Evolutionary conservation across 1,139 yeast species (phyloP).

Genomic region (Citeromyces hawaiiensis): DNA sequence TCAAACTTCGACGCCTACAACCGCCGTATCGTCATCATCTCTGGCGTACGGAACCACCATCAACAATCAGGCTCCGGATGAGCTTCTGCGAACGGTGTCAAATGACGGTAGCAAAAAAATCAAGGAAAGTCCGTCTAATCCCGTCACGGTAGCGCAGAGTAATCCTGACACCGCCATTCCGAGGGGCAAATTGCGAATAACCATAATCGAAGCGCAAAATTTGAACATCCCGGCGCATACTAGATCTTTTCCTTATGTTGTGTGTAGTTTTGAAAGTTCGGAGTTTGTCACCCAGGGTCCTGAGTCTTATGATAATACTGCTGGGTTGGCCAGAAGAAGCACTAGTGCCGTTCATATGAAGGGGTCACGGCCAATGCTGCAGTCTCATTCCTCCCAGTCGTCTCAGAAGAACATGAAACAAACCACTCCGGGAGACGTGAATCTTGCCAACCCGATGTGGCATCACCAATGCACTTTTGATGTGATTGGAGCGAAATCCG

Average conservation of each 20-base stretch:
- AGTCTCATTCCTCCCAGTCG: too few relatives aligned
- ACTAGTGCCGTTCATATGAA: too few relatives aligned
- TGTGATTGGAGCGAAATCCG: conserved; percentile 73
- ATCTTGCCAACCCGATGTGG: conserved; percentile 58
- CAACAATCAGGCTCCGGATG: conserved; percentile 11
- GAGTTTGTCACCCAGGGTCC: conserved; percentile 84
- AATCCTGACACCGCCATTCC: conserved; percentile 26
- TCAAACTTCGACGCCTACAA: conserved; percentile 41
- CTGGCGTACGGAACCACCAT: conserved; percentile 62
- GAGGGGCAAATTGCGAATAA: conserved; percentile 72
- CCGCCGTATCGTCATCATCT: conserved; percentile 48
- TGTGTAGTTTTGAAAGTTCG: conserved; percentile 85
- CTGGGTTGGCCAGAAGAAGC: conserved; percentile 4
- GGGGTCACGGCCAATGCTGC: too few relatives aligned
- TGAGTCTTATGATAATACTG: conserved; percentile 37
- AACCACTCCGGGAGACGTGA: conserved; percentile 1
- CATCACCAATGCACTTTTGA: conserved; percentile 87
- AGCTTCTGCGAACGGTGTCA: conserved; percentile 10
- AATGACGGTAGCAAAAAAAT: background rate
- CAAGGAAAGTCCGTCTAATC: conserved; percentile 1
- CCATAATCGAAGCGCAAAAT: conserved; percentile 67
- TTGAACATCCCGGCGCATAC: conserved; percentile 36
- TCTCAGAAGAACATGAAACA: background rate
- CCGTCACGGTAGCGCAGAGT: conserved; percentile 4
- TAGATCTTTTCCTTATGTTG: conserved; percentile 72